Conservation (phyloP, 345 rosid species). For the Dipteronia dyeriana region DNA sequence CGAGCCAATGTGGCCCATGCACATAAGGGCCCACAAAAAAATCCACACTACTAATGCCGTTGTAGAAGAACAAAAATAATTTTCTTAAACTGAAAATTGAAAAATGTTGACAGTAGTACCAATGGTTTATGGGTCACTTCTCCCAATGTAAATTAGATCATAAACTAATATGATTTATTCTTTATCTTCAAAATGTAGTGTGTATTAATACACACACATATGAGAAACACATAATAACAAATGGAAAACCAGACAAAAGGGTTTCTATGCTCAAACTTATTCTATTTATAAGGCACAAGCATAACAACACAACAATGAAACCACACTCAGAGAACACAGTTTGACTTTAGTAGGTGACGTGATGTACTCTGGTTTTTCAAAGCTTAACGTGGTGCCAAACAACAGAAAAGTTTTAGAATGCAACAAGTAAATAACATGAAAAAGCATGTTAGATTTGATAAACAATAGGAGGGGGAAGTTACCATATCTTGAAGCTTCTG, state of each 20-base stretch:
- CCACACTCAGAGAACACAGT: background rate
- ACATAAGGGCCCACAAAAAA: background rate
- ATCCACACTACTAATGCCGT: background rate
- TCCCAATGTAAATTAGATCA: background rate
- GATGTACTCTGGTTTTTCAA: background rate
- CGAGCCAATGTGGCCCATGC: background rate
- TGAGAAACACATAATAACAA: background rate
- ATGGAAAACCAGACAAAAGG: background rate
- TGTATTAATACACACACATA: background rate
- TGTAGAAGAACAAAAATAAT: background rate
- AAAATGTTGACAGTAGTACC: background rate
- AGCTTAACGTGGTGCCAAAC: background rate
- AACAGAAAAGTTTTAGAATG: background rate
- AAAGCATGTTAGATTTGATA: background rate
- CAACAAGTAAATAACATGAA: background rate
- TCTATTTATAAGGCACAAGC: background rate
- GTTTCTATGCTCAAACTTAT: background rate
- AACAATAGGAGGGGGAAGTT: slow-evolving; percentile 18
- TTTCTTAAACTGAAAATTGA: background rate
- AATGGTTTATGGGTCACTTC: background rate
- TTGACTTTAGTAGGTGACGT: background rate
- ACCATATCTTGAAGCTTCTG: slow-evolving; percentile 96
- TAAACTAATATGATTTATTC: background rate
- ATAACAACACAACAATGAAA: background rate
- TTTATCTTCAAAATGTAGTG: background rate